Base-by-base conservation (phyloP, 805 yeast species). In the Barnettozyma siamensis region DNA sequence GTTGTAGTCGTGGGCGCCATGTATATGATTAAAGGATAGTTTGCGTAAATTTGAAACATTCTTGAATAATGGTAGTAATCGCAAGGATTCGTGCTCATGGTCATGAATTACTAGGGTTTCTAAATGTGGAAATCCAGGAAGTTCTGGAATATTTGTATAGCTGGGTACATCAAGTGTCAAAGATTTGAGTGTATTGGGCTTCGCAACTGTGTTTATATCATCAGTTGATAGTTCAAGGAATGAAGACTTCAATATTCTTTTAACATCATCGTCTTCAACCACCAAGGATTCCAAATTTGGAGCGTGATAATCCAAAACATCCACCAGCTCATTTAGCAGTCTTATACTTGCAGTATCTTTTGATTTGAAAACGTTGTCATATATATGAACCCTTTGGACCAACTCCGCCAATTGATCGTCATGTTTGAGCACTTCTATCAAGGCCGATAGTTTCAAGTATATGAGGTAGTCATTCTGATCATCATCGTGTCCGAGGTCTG, bases 21-120 rank as follows among this genome's bases (percentile, higher is more conserved):
- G 80, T 31, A 69, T 66, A 43, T 69, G 69, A 30, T 68, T 63
- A 31, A 76, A 51, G 31, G 64, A 65, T 27, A 76, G 49, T 3
- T 61, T 50, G 16, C 49, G 54, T 15, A 75, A 44, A 1, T 54
- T 43, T 1, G 61, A 35, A 19, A 50, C 40, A 3, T 26, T 35
- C 2, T 39, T 32, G 12, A 69, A 31, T 16, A 46, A 49, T 30
- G 64, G 54, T 15, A 73, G 48, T 7, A 73, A 51, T 17, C 64
- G 50, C 7, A 63, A 48, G 3, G 71, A 58, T 2, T 72, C 65
- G 28, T 59, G 50, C 21, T 66, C 63, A 16, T 60, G 57, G 29
- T 66, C 65, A n/a, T 60, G 57, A 4, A 69, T 44, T 1, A 45
- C 37, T 10, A 70, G 37, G 23, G 21, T 18, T 26, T 37, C 35